Base-by-base conservation (phyloP, 2,329 filamentous ascomycete species). In the Neopestalotiopsis sp. region DNA sequence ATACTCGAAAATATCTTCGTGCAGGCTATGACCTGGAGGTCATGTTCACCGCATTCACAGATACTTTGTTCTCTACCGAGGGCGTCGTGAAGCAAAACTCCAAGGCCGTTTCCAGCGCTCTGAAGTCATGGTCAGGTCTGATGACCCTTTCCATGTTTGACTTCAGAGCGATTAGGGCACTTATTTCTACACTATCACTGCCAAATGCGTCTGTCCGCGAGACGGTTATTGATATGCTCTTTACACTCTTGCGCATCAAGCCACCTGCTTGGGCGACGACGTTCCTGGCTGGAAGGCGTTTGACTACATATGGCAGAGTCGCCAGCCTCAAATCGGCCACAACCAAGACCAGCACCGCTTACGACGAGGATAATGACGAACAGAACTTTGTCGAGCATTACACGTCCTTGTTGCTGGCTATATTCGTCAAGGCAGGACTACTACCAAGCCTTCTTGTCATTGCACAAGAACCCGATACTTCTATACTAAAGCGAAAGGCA, bases 301-400 rank as follows among this genome's bases (percentile, higher is more conserved):
- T 99, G 61, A 99, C 97, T 0, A 99, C 96, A 0, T 99, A 99
- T 78, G 95, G 95, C n/a, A 89, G 97, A 74, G 95, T 98, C 49
- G 91, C 94, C 7, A 96, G 94, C 70, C 83, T 98, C 65, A 94
- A 93, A 73, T 86, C 90, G 1, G 67, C 74, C 17, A 85, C 90
- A 34, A 78, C 77, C 14, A 87, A 86, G 70, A 81, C 83, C 28
- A 78, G 84, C 59, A 83, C 87, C 28, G 78, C 84, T 7, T 86
- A 88, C 42, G 89, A 93, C 57, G 92, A 94, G 67, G 85, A 91
- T 9, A 87, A 88, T 24, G 89, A 90, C 42, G 91, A 93, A 72
- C 91, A 95, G 74, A 97, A 94, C 75, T 91, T 99, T 69, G 91
- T 98, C 20, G 93, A 97, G 71, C 97, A 99, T 80, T 99, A 97